These are phyloP conservation scores for Albatrellus ellisii DNA, from an alignment of 768 basidiomycete species.

Conservation along the genomic window DNA sequence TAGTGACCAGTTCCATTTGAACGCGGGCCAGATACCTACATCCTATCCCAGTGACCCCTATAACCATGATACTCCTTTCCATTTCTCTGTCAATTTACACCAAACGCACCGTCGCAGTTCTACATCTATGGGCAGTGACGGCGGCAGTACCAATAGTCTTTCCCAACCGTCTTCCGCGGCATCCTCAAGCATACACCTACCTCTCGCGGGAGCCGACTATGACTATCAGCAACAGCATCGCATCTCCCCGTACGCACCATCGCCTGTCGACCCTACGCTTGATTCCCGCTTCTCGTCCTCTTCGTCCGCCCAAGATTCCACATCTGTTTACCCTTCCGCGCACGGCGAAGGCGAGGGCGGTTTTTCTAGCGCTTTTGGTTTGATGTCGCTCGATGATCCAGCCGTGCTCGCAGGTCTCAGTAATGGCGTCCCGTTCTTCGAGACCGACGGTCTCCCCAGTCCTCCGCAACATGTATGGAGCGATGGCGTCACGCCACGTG, in stretches of 20 bases:
- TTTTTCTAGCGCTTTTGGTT: slow-evolving; percentile 44
- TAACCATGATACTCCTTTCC: no score
- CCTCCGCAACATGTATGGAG: slow-evolving; percentile 1
- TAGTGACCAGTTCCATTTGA: no score
- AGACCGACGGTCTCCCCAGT: no score
- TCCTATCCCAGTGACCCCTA: no score
- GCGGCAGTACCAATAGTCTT: slow-evolving; percentile 27
- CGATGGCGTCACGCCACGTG: slow-evolving; percentile 5
- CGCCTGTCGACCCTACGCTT: slow-evolving; percentile 16
- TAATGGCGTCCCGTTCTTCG: slow-evolving; percentile 55
- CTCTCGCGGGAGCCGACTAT: slow-evolving; percentile 21
- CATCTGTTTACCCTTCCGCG: slow-evolving; percentile 3
- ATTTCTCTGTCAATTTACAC: no score
- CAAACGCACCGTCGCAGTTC: slow-evolving; percentile 13
- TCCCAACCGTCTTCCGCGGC: slow-evolving; percentile 41
- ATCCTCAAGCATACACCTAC: slow-evolving; percentile 40
- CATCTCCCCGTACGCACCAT: slow-evolving; percentile 1
- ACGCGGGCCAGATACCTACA: no score
- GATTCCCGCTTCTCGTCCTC: no score
- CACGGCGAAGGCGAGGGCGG: slow-evolving; percentile 14
- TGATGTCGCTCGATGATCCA: slow-evolving; percentile 67
- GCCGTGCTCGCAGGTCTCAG: slow-evolving; percentile 48
- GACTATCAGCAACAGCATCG: slow-evolving; percentile 9
- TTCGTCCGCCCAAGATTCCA: slow-evolving; percentile 13
- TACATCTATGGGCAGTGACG: slow-evolving; percentile 25